Evolutionary conservation across 257 asterid species (phyloP).

Genomic region (Plantago ovata): DNA sequence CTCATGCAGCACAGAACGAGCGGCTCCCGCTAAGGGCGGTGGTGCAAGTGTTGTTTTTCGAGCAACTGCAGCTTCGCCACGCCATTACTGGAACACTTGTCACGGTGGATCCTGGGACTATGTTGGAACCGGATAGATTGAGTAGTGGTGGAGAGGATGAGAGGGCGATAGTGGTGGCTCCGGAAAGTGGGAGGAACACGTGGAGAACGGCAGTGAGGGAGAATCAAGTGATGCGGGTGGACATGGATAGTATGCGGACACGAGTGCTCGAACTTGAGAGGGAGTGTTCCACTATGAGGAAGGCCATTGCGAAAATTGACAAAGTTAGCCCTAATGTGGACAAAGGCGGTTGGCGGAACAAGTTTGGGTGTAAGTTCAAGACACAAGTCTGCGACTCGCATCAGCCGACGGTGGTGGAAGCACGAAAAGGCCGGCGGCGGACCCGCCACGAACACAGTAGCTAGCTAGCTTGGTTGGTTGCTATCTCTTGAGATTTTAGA

Average conservation of each 20-base stretch:
- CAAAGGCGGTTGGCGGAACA: constrained; percentile 58
- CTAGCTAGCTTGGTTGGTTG: background rate
- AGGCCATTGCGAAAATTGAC: constrained; percentile 65
- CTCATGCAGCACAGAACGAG: constrained; percentile 98
- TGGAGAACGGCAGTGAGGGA: constrained; percentile 81
- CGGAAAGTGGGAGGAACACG: constrained; percentile 35
- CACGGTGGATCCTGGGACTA: constrained; percentile 36
- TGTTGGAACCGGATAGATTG: constrained; percentile 24
- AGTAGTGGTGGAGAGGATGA: constrained; percentile 22
- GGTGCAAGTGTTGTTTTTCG: constrained; percentile 90
- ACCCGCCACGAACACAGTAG: constrained; percentile 36
- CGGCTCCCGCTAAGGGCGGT: constrained; percentile 91
- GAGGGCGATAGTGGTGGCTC: constrained; percentile 19
- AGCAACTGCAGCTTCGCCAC: constrained; percentile 98
- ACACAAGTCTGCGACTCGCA: constrained; percentile 95
- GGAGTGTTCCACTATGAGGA: constrained; percentile 82
- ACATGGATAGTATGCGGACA: constrained; percentile 83
- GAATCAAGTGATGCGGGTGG: constrained; percentile 72
- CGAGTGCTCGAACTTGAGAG: constrained; percentile 84
- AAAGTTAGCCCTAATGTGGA: constrained; percentile 29
- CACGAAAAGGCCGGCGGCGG: constrained; percentile 53
- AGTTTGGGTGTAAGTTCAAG: constrained; percentile 85
- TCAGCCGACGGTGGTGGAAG: constrained; percentile 56
- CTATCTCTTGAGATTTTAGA: constrained; percentile 3
- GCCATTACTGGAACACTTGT: constrained; percentile 78